Evolutionary conservation across 306 rosid species (phyloP).

Genomic region (Fagus sylvatica): DNA sequence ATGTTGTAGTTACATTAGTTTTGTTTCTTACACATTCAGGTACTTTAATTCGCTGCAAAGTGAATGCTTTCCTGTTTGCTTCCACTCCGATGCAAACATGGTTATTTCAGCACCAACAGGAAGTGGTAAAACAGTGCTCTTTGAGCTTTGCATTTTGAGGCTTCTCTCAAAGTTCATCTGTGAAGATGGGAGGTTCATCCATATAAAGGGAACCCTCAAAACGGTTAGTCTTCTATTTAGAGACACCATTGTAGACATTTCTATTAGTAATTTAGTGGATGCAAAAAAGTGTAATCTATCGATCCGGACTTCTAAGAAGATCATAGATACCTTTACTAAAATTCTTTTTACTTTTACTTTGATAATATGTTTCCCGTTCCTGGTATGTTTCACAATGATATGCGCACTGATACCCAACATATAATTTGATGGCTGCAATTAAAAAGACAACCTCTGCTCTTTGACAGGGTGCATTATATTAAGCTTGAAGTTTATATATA

Average conservation of each 20-base stretch:
- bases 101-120: constrained; percentile 97
- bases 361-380: too few species aligned
- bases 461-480: constrained; percentile 26
- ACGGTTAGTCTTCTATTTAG: constrained; percentile 55
- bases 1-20: background rate
- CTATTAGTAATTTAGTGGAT: background rate
- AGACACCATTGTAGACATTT: background rate
- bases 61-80: constrained; percentile 89
- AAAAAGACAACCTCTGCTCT: constrained; percentile 19
- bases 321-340: background rate
- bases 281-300: background rate
- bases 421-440: background rate
- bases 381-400: background rate
- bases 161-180: constrained; percentile 78
- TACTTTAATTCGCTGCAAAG: constrained; percentile 96
- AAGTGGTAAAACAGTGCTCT: constrained; percentile 94
- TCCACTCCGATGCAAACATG: constrained; percentile 88
- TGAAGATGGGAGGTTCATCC: constrained; percentile 58
- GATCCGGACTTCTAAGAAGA: background rate
- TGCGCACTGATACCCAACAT: background rate
- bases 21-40: constrained; percentile 39
- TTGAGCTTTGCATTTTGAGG: constrained; percentile 94
- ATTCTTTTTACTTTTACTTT: background rate
- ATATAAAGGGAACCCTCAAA: constrained; percentile 80
- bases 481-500: constrained; percentile 27